These are phyloP conservation scores for Bipolaris gigantea DNA, from an alignment of 2,329 filamentous ascomycete species.

Conservation along the genomic window DNA sequence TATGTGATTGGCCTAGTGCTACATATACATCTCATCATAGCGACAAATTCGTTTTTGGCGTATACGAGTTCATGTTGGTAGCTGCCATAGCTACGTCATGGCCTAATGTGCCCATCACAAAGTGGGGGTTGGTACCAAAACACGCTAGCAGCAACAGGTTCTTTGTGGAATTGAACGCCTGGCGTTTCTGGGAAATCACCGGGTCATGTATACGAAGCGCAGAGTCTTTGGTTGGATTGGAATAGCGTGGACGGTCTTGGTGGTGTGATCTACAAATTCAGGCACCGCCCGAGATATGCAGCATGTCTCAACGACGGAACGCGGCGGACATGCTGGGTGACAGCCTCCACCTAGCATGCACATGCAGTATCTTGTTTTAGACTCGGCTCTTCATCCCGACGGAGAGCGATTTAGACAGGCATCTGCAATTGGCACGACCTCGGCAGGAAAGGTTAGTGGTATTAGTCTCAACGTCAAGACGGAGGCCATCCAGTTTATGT, in stretches of 20 bases:
- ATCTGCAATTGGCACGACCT: not conserved
- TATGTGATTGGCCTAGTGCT: slow-evolving; percentile 22
- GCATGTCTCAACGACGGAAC: slow-evolving; percentile 1
- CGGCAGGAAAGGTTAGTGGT: not conserved
- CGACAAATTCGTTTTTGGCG: slow-evolving; percentile 17
- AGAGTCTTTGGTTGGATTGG: not conserved
- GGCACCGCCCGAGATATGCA: not conserved
- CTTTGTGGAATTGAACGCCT: not conserved
- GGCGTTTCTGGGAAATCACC: not conserved
- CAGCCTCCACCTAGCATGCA: slow-evolving; percentile 5
- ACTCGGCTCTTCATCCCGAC: slow-evolving; percentile 4
- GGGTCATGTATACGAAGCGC: not conserved
- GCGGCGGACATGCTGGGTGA: slow-evolving; percentile 6
- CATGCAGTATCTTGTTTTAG: not conserved
- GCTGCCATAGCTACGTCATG: slow-evolving; percentile 15
- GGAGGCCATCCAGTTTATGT: not conserved
- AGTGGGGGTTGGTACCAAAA: slow-evolving; percentile 10
- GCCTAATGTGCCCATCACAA: slow-evolving; percentile 9
- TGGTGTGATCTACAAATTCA: not conserved
- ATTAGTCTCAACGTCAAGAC: not conserved
- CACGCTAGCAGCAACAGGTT: slow-evolving; percentile 11
- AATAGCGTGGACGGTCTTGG: not conserved
- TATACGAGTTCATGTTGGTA: slow-evolving; percentile 13
- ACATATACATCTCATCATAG: slow-evolving; percentile 25
- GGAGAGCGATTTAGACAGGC: slow-evolving; percentile 1